A percentile compares a stretch with the other conserved stretches of the same genome.
Conservation (phyloP, 2,329 filamentous ascomycete genomes). For the Phialophora tarda region DNA sequence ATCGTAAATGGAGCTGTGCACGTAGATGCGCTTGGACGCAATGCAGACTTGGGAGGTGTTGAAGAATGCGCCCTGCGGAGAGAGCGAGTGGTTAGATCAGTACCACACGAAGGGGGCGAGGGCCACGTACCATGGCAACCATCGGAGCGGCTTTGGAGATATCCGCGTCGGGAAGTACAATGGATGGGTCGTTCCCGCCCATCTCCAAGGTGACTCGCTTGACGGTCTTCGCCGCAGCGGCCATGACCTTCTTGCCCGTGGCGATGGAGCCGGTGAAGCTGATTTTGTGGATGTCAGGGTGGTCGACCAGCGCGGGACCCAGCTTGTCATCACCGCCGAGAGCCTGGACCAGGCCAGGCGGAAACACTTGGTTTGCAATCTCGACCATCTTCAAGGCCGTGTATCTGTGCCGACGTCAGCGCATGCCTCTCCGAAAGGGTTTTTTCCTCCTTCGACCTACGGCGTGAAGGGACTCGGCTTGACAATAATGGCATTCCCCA, state of each 20-base stretch:
- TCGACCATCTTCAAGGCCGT: conserved; percentile 62
- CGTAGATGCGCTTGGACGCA: conserved; percentile 61
- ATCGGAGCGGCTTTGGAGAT: conserved; percentile 56
- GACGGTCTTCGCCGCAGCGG: conserved; percentile 59
- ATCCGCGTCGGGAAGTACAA: conserved; percentile 64
- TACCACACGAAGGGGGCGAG: not conserved
- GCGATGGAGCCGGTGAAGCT: conserved; percentile 66
- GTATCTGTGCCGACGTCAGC: conserved; percentile 22
- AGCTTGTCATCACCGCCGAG: conserved; percentile 66
- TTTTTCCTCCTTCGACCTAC: conserved; percentile 17
- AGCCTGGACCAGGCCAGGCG: conserved; percentile 66
- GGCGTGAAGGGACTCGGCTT: conserved; percentile 56
- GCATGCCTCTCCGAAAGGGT: not conserved
- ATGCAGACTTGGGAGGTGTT: conserved; percentile 65
- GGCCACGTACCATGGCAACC: conserved; percentile 48
- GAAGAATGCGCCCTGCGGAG: conserved; percentile 55
- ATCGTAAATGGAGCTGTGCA: conserved; percentile 61
- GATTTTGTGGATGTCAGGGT: conserved; percentile 66
- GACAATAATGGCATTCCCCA: conserved; percentile 62
- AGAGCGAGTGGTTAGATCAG: not conserved
- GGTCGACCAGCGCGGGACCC: conserved; percentile 62
- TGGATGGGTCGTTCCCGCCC: conserved; percentile 65
- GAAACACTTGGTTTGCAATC: conserved; percentile 63
- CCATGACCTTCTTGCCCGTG: conserved; percentile 65
- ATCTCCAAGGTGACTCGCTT: conserved; percentile 68